Conservation (phyloP, 2,329 filamentous ascomycete genomes). For the Claviceps quebecensis region DNA sequence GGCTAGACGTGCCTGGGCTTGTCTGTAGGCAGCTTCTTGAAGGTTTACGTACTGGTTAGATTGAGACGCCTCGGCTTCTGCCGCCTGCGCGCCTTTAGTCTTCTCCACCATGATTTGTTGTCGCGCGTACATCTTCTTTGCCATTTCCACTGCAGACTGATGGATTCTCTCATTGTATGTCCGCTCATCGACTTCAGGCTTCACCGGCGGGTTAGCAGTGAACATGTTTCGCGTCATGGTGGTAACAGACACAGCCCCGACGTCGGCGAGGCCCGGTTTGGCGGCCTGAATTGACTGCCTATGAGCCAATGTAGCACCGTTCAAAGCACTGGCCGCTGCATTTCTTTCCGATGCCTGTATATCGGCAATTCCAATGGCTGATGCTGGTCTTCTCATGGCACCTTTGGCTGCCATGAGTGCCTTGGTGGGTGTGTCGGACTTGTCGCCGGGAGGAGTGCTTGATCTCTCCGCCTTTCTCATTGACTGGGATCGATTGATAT, state of each 20-base stretch:
- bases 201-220: constrained; percentile 59
- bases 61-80: constrained; percentile 21
- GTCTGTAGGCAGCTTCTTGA: constrained; percentile 75
- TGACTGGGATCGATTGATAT: constrained; percentile 18
- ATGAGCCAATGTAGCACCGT: constrained; percentile 57
- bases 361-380: constrained; percentile 5
- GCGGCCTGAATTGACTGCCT: constrained; percentile 29
- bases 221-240: constrained; percentile 64
- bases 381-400: constrained; percentile 37
- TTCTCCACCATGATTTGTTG: constrained; percentile 49
- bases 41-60: constrained; percentile 48
- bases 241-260: constrained; percentile 52
- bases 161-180: constrained; percentile 58
- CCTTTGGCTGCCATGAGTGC: constrained; percentile 65
- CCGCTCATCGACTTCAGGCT: constrained; percentile 59
- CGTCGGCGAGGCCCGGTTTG: constrained; percentile 38
- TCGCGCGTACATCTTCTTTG: constrained; percentile 66
- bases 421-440: constrained; percentile 18
- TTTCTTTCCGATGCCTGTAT: constrained; percentile 16
- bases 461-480: constrained; percentile 10
- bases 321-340: constrained; percentile 53
- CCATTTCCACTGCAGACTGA: constrained; percentile 80
- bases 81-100: constrained; percentile 26
- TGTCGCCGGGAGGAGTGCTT: constrained; percentile 28
- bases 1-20: constrained; percentile 69